Evolutionary conservation across 352 stramenopile genomes (phyloP).

Genomic region (Phytophthora ramorum): DNA sequence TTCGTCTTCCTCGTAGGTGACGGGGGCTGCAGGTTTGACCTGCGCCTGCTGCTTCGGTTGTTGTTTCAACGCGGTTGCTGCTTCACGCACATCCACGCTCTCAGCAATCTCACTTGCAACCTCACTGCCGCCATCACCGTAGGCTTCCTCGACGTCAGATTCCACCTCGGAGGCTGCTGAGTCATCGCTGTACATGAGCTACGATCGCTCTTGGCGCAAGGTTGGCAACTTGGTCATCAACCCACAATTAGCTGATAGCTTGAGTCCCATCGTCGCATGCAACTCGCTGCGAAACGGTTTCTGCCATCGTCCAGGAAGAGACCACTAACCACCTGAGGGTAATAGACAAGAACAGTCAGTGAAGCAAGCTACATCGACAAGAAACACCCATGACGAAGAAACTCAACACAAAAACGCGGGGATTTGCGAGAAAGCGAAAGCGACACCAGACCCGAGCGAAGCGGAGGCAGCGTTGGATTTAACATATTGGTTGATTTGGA

Average conservation of each 20-base stretch:
- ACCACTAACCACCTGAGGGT: neutral
- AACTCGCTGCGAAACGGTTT: neutral
- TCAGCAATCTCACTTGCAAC: slow-evolving; percentile 64
- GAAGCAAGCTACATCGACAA: neutral
- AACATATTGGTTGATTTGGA: slow-evolving; percentile 65
- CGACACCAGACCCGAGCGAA: slow-evolving; percentile 33
- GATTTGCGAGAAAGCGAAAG: slow-evolving; percentile 32
- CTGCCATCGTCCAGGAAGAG: too few species aligned
- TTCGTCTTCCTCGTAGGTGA: slow-evolving; percentile 56
- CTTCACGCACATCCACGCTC: slow-evolving; percentile 27
- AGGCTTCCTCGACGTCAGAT: slow-evolving; percentile 52
- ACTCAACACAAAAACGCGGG: slow-evolving; percentile 15
- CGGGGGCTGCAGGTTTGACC: slow-evolving; percentile 27
- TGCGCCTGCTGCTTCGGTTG: slow-evolving; percentile 6
- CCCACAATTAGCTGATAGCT: slow-evolving; percentile 20
- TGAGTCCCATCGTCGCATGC: slow-evolving; percentile 21
- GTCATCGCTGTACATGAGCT: slow-evolving; percentile 75
- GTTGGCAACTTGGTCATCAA: slow-evolving; percentile 9
- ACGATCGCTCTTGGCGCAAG: slow-evolving; percentile 4
- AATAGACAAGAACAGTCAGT: neutral
- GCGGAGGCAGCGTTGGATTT: slow-evolving; percentile 43
- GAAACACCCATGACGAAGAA: slow-evolving; percentile 3
- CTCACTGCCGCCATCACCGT: slow-evolving; percentile 46
- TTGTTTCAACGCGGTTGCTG: slow-evolving; percentile 12
- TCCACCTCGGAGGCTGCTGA: slow-evolving; percentile 71